Evolutionary conservation across 208 protist genomes (phyloP).

Genomic region (Crithidia brevicula): DNA sequence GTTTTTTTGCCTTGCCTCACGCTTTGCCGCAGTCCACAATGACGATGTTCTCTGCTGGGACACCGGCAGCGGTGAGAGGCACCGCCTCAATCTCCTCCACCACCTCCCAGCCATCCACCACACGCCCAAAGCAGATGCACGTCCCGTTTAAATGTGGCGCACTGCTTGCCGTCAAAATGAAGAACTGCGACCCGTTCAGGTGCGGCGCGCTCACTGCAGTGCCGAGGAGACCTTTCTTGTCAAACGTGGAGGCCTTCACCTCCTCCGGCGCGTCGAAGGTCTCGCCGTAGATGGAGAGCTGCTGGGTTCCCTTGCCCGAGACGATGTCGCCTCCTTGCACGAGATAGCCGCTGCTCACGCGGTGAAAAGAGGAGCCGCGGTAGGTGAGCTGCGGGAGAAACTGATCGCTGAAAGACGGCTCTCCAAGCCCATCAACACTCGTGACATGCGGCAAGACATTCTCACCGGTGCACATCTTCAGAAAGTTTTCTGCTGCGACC

Average conservation of each 20-base stretch:
- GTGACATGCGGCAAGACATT: constrained; percentile 67
- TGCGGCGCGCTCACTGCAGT: constrained; percentile 98
- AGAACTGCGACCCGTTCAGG: constrained; percentile 96
- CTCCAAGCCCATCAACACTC: constrained; percentile 56
- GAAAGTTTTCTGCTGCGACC: constrained; percentile 84
- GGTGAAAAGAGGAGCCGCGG: constrained; percentile 90
- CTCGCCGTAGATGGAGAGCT: constrained; percentile 97
- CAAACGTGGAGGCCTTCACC: constrained; percentile 90
- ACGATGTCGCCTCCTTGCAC: constrained; percentile 92
- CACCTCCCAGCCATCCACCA: constrained; percentile 83
- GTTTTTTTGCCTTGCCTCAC: no score
- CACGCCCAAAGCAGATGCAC: constrained; percentile 96
- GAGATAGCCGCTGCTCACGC: constrained; percentile 91
- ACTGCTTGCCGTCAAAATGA: constrained; percentile 79
- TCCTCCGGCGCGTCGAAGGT: constrained; percentile 95
- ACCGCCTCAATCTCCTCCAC: constrained; percentile 79
- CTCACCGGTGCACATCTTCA: constrained; percentile 89
- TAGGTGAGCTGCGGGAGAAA: constrained; percentile 92
- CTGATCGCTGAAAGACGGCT: constrained; percentile 77
- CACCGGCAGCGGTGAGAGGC: constrained; percentile 46
- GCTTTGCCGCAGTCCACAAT: constrained; percentile 76
- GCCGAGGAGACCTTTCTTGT: constrained; percentile 91
- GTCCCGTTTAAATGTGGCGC: constrained; percentile 90
- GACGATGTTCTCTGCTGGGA: constrained; percentile 41
- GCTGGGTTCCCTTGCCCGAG: constrained; percentile 89